A percentile compares a stretch with the other conserved stretches of the same genome.
phyloP scores from a whole-genome alignment of 768 basidiomycete species.

The Agrocybe pediades region DNA sequence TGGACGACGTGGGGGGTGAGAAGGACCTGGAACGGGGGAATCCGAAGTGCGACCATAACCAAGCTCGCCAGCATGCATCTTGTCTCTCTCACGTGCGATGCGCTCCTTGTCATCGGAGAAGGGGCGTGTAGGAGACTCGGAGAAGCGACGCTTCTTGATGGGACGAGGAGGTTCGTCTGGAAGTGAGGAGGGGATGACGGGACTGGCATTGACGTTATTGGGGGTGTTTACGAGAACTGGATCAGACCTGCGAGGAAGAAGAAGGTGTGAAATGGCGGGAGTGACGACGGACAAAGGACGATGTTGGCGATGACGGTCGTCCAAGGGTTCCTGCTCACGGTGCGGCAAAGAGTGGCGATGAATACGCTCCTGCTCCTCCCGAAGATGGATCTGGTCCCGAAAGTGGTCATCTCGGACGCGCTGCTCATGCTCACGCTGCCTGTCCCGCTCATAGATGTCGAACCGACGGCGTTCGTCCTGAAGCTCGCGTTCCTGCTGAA shows the following conservation, averaged over 20 bases:
- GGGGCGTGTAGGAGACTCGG: constrained; percentile 36
- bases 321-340: constrained; percentile 7
- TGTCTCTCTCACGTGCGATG: constrained; percentile 31
- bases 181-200: constrained; percentile 14
- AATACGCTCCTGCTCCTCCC: constrained; percentile 15
- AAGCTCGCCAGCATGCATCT: constrained; percentile 33
- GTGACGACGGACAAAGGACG: constrained; percentile 17
- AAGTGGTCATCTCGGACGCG: constrained; percentile 13
- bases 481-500: constrained; percentile 4
- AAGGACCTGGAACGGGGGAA: constrained; percentile 20
- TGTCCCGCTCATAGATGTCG: not conserved
- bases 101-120: constrained; percentile 26
- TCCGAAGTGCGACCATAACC: constrained; percentile 33
- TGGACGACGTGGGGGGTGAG: constrained; percentile 23
- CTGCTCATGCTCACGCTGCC: constrained; percentile 15
- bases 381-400: constrained; percentile 19
- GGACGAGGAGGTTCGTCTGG: constrained; percentile 27
- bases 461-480: not conserved
- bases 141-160: constrained; percentile 46
- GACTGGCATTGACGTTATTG: constrained; percentile 15
- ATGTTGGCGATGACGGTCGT: constrained; percentile 12
- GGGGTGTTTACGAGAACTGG: constrained; percentile 16
- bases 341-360: constrained; percentile 6
- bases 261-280: constrained; percentile 17
- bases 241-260: constrained; percentile 20